These are phyloP conservation scores for Rheum nobile DNA, from an alignment of 148 eudicot genomes.

Conservation along the genomic window DNA sequence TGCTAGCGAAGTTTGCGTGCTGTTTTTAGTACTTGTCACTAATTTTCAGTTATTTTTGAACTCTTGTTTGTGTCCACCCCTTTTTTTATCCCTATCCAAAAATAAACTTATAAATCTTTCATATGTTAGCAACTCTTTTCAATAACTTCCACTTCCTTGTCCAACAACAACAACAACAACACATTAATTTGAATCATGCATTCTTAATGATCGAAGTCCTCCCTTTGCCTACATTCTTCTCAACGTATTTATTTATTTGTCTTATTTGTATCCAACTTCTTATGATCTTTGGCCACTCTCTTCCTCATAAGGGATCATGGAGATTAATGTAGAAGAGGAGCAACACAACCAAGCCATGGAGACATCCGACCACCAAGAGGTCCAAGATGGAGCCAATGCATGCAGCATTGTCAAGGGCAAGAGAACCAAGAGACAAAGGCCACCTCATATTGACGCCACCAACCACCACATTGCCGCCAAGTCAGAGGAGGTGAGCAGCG, in stretches of 20 bases:
- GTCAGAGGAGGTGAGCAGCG: constrained; percentile 3
- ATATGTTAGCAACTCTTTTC: background rate
- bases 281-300: background rate
- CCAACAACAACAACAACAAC: background rate
- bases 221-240: background rate
- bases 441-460: constrained; percentile 4
- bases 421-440: constrained; percentile 34
- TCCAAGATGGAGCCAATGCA: background rate
- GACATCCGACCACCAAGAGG: background rate
- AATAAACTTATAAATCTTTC: background rate
- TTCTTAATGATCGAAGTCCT: background rate
- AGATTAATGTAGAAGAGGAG: background rate
- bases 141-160: background rate
- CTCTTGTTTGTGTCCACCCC: background rate
- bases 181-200: background rate
- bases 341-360: background rate
- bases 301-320: background rate
- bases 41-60: background rate
- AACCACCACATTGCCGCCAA: background rate
- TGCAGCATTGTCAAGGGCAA: constrained; percentile 21
- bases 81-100: background rate
- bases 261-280: background rate
- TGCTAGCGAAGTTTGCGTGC: background rate
- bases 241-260: background rate
- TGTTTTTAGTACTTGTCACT: background rate